phyloP scores from a whole-genome alignment of 352 stramenopile genomes.

The Phytophthora pisi region DNA sequence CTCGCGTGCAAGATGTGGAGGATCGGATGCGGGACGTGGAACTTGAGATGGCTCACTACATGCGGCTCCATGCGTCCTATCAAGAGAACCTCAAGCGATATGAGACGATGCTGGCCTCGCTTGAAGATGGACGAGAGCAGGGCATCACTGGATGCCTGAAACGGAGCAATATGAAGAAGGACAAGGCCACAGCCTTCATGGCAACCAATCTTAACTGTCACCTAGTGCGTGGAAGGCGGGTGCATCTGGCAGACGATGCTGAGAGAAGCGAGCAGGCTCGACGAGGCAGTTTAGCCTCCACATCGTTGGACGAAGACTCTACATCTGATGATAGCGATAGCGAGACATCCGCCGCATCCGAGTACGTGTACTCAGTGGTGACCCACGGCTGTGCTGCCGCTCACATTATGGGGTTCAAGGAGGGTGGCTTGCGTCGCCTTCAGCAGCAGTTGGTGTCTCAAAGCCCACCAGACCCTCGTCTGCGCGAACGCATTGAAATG shows the following conservation, averaged over 20 bases:
- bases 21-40: slow-evolving; percentile 60
- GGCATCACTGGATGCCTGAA: slow-evolving; percentile 86
- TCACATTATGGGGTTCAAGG: slow-evolving; percentile 85
- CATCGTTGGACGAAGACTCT: slow-evolving; percentile 37
- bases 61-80: slow-evolving; percentile 66
- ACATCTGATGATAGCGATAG: slow-evolving; percentile 43
- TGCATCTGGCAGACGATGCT: slow-evolving; percentile 50
- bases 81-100: slow-evolving; percentile 76
- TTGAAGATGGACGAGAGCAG: slow-evolving; percentile 80
- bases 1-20: slow-evolving; percentile 32
- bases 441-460: slow-evolving; percentile 51
- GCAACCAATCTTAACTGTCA: slow-evolving; percentile 87
- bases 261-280: slow-evolving; percentile 30
- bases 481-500: slow-evolving; percentile 75
- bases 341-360: slow-evolving; percentile 39
- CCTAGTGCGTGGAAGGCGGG: slow-evolving; percentile 66
- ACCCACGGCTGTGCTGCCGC: slow-evolving; percentile 84
- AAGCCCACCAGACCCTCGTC: slow-evolving; percentile 47
- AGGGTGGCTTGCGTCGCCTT: slow-evolving; percentile 75
- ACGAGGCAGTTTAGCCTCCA: slow-evolving; percentile 34
- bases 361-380: slow-evolving; percentile 74
- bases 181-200: slow-evolving; percentile 87
- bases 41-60: slow-evolving; percentile 64
- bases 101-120: slow-evolving; percentile 59
- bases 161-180: slow-evolving; percentile 88